Conservation (phyloP, 2,329 filamentous ascomycete genomes). For the Xylogone sp. region DNA sequence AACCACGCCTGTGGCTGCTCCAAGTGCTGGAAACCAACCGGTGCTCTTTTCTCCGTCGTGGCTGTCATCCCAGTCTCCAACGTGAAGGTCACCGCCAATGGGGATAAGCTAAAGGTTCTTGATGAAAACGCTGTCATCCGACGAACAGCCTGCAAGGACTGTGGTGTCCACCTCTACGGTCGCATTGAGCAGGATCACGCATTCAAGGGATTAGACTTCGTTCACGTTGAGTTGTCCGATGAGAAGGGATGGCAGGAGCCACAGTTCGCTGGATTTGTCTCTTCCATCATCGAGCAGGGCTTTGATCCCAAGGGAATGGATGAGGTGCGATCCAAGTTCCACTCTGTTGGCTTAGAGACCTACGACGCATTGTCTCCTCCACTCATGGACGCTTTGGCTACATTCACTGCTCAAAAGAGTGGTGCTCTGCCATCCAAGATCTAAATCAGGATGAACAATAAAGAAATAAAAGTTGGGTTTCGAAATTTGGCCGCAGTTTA, state of each 20-base stretch:
- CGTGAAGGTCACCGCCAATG: constrained; percentile 53
- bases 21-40: constrained; percentile 67
- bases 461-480: too few species aligned
- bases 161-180: constrained; percentile 60
- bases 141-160: constrained; percentile 57
- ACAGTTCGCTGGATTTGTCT: constrained; percentile 67
- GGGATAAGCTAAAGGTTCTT: constrained; percentile 51
- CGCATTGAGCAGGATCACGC: constrained; percentile 62
- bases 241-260: constrained; percentile 67
- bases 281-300: constrained; percentile 65
- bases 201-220: constrained; percentile 67
- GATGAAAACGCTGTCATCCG: constrained; percentile 55
- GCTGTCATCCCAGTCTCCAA: constrained; percentile 55
- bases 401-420: constrained; percentile 46
- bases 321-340: constrained; percentile 50
- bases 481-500: too few species aligned
- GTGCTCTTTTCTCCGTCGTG: constrained; percentile 61
- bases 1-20: constrained; percentile 71
- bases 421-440: background rate
- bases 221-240: constrained; percentile 59
- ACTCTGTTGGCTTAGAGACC: constrained; percentile 50
- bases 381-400: constrained; percentile 60
- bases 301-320: constrained; percentile 52
- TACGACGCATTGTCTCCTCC: constrained; percentile 60
- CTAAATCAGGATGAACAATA: background rate